These are phyloP conservation scores for Dactylellina cionopaga DNA, from an alignment of 2,329 filamentous ascomycete species.

Conservation along the genomic window DNA sequence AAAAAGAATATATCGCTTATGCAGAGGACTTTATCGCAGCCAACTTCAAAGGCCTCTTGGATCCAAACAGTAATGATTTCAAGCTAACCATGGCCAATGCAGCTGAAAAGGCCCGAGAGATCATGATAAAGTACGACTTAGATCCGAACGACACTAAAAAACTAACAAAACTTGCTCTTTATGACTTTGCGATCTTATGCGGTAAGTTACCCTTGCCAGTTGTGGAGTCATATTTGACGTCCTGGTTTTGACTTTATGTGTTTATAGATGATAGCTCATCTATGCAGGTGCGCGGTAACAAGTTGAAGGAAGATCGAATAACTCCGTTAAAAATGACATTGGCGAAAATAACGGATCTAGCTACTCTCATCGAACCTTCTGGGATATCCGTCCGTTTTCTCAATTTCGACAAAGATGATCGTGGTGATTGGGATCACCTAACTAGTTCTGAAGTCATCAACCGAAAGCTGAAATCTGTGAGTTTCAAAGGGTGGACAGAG, in stretches of 20 bases:
- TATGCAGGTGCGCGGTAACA: background rate
- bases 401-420: conserved; percentile 1
- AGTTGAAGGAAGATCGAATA: conserved; percentile 12
- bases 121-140: conserved; percentile 20
- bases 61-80: conserved; percentile 5
- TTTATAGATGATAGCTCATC: conserved; percentile 25
- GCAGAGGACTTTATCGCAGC: conserved; percentile 13
- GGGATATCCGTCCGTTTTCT: conserved; percentile 40
- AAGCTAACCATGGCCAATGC: conserved; percentile 2
- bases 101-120: conserved; percentile 15
- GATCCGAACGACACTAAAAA: conserved; percentile 10
- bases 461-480: background rate
- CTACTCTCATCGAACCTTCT: conserved; percentile 27
- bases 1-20: conserved; percentile 7
- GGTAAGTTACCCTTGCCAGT: conserved; percentile 15
- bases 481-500: conserved; percentile 6
- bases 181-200: conserved; percentile 27
- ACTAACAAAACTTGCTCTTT: conserved; percentile 13
- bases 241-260: background rate
- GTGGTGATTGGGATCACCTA: conserved; percentile 10
- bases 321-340: conserved; percentile 4
- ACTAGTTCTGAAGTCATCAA: background rate
- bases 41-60: conserved; percentile 24
- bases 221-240: background rate
- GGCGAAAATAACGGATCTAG: conserved; percentile 4